Evolutionary conservation across 1,284 basidiomycete genomes (phyloP), one percentile per base, ranked within the genome.

Genomic region (Phlebopus sp.): DNA sequence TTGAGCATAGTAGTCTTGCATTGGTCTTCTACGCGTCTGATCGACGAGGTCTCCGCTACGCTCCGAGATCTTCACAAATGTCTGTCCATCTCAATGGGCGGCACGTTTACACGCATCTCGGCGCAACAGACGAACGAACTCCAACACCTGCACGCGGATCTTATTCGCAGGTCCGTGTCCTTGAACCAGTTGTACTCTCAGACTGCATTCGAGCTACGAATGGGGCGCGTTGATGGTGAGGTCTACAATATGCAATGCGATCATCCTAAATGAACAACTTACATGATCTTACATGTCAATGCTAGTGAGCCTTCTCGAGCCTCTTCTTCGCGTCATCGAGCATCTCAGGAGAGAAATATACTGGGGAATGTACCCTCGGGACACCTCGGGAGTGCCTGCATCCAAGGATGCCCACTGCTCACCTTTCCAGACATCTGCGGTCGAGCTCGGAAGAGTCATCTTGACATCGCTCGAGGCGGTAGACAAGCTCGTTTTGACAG

Each of bases 301-400:
- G 32, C 5, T 52, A 77, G 76, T 78, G 7, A 70, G 74, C 48
- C 67, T 69, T 9, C 67, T 78, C 14, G 71, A 73, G 38, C 74
- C 74, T 3, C 63, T 78, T 27, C 69, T 77, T 18, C 67, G 66
- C 13, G 72, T 64, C 14, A 60, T 69, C 5, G 70, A 77, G 56
- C 74, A 77, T 51, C 53, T 76, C 8, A 67, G 77, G 13, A 68
- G 75, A 25, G 75, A 76, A 49, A 57, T 79, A 7, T 70, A 73
- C 2, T 75, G 74, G 72, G 75, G 74, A 29, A 68, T 72, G 59
- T 57, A 66, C 4, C 59, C 66, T 21, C 59, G 61, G 8, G 57
- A 53, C 34, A 38, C 43, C 30, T 25, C 47, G 18, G 27, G 31
- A 23, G 15, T 49, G 39, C 47, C 53, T 42, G 21, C 53, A 27